phyloP scores from a whole-genome alignment of 495 filamentous ascomycete species.

The Talaromyces borbonicus region DNA sequence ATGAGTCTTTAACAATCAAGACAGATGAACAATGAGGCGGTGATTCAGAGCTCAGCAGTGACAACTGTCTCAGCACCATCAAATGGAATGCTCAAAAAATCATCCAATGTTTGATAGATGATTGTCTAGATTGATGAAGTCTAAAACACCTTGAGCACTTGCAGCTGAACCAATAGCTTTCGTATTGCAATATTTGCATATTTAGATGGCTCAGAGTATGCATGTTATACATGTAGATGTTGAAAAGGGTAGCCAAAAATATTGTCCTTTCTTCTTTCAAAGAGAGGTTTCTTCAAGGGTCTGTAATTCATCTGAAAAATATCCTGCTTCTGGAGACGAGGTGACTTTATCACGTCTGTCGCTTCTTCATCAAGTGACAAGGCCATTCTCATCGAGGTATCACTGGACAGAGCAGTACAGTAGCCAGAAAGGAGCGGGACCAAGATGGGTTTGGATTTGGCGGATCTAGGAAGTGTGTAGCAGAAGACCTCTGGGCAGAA shows the following conservation, averaged over 20 bases:
- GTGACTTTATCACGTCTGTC: constrained; percentile 7
- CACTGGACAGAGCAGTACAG: not conserved
- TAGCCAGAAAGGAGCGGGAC: not conserved
- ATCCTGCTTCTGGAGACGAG: not conserved
- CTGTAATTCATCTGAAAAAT: not conserved
- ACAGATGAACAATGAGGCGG: not conserved
- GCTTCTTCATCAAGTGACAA: constrained; percentile 7
- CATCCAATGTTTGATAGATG: not conserved
- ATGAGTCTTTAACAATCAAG: not conserved
- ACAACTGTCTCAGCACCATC: not conserved
- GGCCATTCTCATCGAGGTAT: not conserved
- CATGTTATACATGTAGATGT: too few relatives aligned
- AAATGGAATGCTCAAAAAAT: not conserved
- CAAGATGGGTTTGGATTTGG: not conserved
- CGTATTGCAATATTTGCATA: too few relatives aligned
- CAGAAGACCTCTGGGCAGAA: not conserved
- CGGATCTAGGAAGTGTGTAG: not conserved
- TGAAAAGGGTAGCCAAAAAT: too few relatives aligned
- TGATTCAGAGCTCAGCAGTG: constrained; percentile 1
- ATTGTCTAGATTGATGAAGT: not conserved
- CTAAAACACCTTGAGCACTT: too few relatives aligned
- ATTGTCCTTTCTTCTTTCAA: too few relatives aligned
- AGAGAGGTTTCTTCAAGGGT: not conserved
- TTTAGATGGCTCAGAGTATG: too few relatives aligned
- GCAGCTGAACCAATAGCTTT: too few relatives aligned